Evolutionary conservation across 768 basidiomycete species (phyloP).

Genomic region (Dictyophora rubrovolvata): DNA sequence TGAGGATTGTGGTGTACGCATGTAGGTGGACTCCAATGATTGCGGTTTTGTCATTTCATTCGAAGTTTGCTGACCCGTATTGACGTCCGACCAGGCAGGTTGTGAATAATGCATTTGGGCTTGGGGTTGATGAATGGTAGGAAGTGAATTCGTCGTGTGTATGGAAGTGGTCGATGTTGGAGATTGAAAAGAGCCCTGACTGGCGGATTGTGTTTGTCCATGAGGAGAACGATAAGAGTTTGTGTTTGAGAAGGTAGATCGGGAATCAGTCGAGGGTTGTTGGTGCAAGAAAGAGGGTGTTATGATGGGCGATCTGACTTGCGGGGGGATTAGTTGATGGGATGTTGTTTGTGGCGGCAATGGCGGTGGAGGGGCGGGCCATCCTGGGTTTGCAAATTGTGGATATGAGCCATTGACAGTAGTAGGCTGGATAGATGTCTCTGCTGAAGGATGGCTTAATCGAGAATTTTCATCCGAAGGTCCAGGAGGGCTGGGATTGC

Average conservation of each 20-base stretch:
- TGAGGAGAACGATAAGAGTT: constrained; percentile 12
- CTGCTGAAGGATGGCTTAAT: neutral
- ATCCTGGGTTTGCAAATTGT: constrained; percentile 5
- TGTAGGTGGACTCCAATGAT: neutral
- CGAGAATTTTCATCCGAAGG: neutral
- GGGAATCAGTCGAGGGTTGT: neutral
- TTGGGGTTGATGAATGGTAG: constrained; percentile 8
- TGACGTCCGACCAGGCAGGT: neutral
- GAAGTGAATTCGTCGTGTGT: neutral
- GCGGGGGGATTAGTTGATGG: neutral
- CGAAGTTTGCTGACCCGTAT: neutral
- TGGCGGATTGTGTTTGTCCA: constrained; percentile 18
- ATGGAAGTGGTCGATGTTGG: neutral
- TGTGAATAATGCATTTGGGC: constrained; percentile 7
- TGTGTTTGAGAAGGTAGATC: constrained; percentile 4
- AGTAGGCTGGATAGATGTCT: neutral
- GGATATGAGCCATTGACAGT: constrained; percentile 5
- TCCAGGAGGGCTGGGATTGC: constrained; percentile 50
- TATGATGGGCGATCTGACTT: neutral
- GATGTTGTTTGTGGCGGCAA: neutral
- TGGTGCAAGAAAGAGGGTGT: constrained; percentile 8
- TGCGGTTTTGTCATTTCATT: neutral
- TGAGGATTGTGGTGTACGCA: neutral
- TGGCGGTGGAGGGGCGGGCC: constrained; percentile 5
- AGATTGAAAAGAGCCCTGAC: constrained; percentile 1